Evolutionary conservation across 164 flowering plant species (phyloP), one percentile per base, ranked within the genome.

Genomic region (Berberis thunbergii): DNA sequence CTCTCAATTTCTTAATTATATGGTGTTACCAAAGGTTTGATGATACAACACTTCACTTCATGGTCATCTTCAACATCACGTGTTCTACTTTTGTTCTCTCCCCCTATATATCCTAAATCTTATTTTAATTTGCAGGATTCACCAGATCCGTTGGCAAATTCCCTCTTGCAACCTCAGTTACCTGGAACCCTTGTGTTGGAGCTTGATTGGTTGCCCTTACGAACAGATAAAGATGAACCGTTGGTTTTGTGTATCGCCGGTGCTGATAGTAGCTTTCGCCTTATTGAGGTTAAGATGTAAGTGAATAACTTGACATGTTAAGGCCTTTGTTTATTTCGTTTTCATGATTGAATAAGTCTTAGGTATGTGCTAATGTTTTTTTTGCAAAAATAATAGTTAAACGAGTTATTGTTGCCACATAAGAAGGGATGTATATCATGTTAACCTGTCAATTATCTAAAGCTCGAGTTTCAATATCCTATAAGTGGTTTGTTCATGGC

Each of bases 191-290:
- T 95, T 67, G 97, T 95, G 26, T 67, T 95, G 80, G 99, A 95
- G 73, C 88, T 95, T 67, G 97, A 95, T 61, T 95, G 99, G 99
- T 74, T 95, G 78, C 90, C 91, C 57, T 42, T 89, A 66, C 83
- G 97, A 63, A 81, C 82, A 7, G 83, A 86, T 73, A 95, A 85
- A 75, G 76, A 78, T 78, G 99, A 91, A 63, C 97, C 99, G n/a
- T 78, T 91, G 73, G 89, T 91, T 67, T 71, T 95, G 64, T 95
- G 99, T 78, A 82, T 95, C 71, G 97, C 99, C 71, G 99, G 97
- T 73, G 99, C 99, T 65, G 97, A 95, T 78, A 80, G 99, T 70
- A 95, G 97, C 80, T 89, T 91, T 76, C 97, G 97, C 61, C 94
- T 91, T 69, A 78, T 91, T 77, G 99, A 91, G 77, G 78, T 89